These are phyloP conservation scores for Lenzites betulinus DNA, from an alignment of 768 basidiomycete genomes.

Conservation along the genomic window DNA sequence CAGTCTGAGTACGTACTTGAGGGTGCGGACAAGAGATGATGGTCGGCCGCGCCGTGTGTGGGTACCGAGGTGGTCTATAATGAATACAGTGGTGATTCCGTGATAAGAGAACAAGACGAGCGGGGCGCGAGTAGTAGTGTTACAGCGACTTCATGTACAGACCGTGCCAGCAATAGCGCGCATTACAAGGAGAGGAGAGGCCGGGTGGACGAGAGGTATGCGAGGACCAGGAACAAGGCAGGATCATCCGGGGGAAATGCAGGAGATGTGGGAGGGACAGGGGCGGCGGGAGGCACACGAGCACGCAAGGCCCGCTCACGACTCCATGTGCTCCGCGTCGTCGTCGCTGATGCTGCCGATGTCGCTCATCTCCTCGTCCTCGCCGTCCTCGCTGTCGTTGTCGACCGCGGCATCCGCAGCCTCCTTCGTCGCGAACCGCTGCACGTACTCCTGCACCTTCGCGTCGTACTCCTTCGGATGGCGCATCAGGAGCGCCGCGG, in stretches of 20 bases:
- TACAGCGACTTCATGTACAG: constrained; percentile 21
- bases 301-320: constrained; percentile 11
- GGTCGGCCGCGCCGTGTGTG: background rate
- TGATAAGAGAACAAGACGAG: background rate
- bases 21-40: too few relatives aligned
- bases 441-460: constrained; percentile 98
- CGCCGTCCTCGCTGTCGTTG: constrained; percentile 69
- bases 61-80: constrained; percentile 5
- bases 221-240: background rate
- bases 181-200: constrained; percentile 6
- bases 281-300: background rate
- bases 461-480: constrained; percentile 95
- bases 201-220: constrained; percentile 3
- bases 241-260: background rate
- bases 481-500: constrained; percentile 94
- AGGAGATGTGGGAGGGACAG: background rate
- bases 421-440: constrained; percentile 89
- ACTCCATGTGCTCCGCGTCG: constrained; percentile 34
- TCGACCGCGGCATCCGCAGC: constrained; percentile 73
- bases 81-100: constrained; percentile 18
- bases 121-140: constrained; percentile 4
- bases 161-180: constrained; percentile 15
- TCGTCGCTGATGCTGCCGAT: constrained; percentile 80
- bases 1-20: background rate
- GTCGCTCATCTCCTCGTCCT: constrained; percentile 84